Base-by-base conservation (phyloP, 108 stramenopile species). In the Cyclotella atomus region DNA sequence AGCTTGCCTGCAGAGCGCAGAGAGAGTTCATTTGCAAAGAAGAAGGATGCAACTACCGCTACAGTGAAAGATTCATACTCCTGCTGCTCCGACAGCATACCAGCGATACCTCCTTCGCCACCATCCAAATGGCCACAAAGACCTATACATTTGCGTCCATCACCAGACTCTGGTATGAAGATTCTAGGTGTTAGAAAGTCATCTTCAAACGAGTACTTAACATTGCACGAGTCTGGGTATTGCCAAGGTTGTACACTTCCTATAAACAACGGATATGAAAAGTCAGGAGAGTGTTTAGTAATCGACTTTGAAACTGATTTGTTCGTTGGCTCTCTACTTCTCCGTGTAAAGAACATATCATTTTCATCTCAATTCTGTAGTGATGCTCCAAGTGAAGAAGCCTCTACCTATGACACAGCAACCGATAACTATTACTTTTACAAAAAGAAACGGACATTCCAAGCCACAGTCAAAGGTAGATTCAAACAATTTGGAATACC, bases 241-340 rank as follows among this genome's bases (percentile, higher is more conserved):
- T 59, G 64, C 28, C n/a, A 70, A 28, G 86, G 87, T 35, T 73
- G 77, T 33, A 77, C 78, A 33, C 59, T 90, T 15, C 91, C 91
- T 2, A 83, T 93, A 27, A 93, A 93, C 60, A 90, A 93, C 71
- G 91, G 91, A 46, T 84, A 83, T 44, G 91, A 93, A 55, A 17
- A 59, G 19, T 33, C 35, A 9, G 87, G 84, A 23, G 72, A 86
- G 60, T 75, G 84, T 36, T 36, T 93, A 14, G 87, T 90, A 14
- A 75, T 87, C 28, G 91, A 93, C 57, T 93, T 93, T 83, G 81
- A 90, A 53, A 78, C 80, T 0, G 85, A 89, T 53, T 65, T 89
- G 43, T 93, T 93, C 50, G 84, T 82, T 24, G 91, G 91, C 43
- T 89, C 83, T 19, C 44, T 85, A 16, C 67, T 87, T n/a, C 52